phyloP scores from a whole-genome alignment of 2,329 filamentous ascomycete species.

The Fusarium drepaniforme region DNA sequence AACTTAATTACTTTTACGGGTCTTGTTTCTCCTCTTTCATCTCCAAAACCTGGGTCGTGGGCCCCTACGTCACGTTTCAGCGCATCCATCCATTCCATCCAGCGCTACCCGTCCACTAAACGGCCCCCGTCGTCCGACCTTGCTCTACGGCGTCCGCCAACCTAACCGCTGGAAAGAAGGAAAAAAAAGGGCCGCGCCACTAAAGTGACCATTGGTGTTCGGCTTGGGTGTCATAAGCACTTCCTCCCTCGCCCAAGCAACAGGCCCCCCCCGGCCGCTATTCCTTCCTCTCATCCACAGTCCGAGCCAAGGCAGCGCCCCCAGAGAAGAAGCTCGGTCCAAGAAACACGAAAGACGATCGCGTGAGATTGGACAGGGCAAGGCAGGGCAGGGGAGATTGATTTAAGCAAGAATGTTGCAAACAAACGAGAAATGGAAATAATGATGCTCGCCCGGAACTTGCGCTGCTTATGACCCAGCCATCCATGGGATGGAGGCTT shows the following conservation, averaged over 20 bases:
- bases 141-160: constrained; percentile 13
- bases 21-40: background rate
- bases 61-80: constrained; percentile 34
- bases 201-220: constrained; percentile 1
- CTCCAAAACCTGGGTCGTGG: constrained; percentile 13
- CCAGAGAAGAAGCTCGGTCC: constrained; percentile 20
- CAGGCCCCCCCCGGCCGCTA: constrained; percentile 8
- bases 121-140: background rate
- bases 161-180: constrained; percentile 22
- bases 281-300: background rate
- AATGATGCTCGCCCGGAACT: background rate
- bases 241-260: constrained; percentile 5
- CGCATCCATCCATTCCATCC: constrained; percentile 3
- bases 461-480: background rate
- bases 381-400: background rate
- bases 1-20: background rate
- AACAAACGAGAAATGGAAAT: background rate
- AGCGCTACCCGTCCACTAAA: constrained; percentile 22
- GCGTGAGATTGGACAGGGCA: constrained; percentile 28
- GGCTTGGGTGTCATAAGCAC: constrained; percentile 12
- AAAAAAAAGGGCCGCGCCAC: constrained; percentile 15
- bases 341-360: constrained; percentile 20
- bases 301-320: background rate
- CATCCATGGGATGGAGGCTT: constrained; percentile 13
- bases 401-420: background rate